Percentiles rank a stretch among this genome's conserved stretches.
Conservation (phyloP, 345 rosid species). For the Draba incana region DNA sequence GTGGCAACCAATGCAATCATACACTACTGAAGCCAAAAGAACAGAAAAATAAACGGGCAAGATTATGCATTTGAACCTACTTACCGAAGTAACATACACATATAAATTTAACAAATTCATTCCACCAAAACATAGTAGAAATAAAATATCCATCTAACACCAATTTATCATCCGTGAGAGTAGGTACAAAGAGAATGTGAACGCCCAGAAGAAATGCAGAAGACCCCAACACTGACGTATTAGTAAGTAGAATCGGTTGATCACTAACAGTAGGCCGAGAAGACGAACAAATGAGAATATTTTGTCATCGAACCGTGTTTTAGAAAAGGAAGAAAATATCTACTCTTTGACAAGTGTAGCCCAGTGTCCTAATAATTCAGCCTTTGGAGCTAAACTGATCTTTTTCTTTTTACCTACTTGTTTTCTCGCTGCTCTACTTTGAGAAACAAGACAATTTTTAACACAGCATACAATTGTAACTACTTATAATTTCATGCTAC, state of each 20-base stretch:
- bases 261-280: not conserved
- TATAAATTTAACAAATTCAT: not conserved
- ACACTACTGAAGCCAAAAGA: not conserved
- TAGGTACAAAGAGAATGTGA: not conserved
- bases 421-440: constrained; percentile 20
- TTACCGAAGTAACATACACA: not conserved
- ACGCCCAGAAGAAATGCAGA: constrained; percentile 20
- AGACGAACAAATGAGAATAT: constrained; percentile 7
- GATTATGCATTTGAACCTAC: not conserved
- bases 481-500: constrained; percentile 18
- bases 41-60: constrained; percentile 10
- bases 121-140: constrained; percentile 16
- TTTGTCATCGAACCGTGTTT: constrained; percentile 17
- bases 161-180: constrained; percentile 2
- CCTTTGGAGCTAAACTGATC: constrained; percentile 13
- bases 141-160: constrained; percentile 2
- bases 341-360: constrained; percentile 12
- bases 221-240: not conserved
- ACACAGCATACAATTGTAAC: constrained; percentile 15
- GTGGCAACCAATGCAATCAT: constrained; percentile 7
- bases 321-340: not conserved
- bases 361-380: constrained; percentile 15
- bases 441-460: constrained; percentile 11
- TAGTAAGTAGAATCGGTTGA: not conserved
- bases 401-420: not conserved